Conservation (phyloP, 805 yeast genomes). For the Vanderwaltozyma yarrowii region DNA sequence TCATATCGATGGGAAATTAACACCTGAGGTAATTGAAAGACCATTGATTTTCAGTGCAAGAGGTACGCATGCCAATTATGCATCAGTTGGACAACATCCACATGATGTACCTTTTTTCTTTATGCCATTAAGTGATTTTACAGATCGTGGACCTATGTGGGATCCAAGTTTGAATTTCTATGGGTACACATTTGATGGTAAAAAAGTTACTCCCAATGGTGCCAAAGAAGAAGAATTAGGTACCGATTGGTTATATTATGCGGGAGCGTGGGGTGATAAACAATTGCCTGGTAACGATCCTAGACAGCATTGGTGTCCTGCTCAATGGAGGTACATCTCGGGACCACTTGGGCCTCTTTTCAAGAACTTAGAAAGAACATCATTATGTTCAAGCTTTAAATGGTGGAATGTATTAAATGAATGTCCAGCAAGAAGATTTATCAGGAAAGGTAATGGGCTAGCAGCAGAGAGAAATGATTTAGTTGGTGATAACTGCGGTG, state of each 20-base stretch:
- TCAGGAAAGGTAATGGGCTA: constrained; percentile 71
- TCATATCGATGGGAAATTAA: constrained; percentile 79
- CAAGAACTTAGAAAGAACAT: constrained; percentile 59
- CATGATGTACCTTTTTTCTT: constrained; percentile 79
- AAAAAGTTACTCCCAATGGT: constrained; percentile 31
- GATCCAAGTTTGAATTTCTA: constrained; percentile 76
- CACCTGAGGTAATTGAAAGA: constrained; percentile 45
- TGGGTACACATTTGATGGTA: constrained; percentile 64
- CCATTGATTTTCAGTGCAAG: constrained; percentile 85
- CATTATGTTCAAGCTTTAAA: constrained; percentile 73
- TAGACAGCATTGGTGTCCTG: constrained; percentile 78
- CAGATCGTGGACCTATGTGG: constrained; percentile 95
- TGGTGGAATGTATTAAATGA: constrained; percentile 90
- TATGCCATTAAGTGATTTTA: constrained; percentile 80
- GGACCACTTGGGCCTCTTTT: constrained; percentile 89
- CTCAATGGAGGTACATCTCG: constrained; percentile 82
- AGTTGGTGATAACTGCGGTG: constrained; percentile 61
- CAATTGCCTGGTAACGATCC: constrained; percentile 56
- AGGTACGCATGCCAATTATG: constrained; percentile 96
- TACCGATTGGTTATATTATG: constrained; percentile 69
- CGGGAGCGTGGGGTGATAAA: constrained; percentile 89
- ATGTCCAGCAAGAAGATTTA: constrained; percentile 66
- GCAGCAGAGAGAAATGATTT: constrained; percentile 66
- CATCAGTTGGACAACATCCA: constrained; percentile 90
- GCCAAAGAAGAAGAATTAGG: constrained; percentile 22